These are phyloP conservation scores for Geranium rotundifolium DNA, from an alignment of 345 rosid species.

Conservation along the genomic window DNA sequence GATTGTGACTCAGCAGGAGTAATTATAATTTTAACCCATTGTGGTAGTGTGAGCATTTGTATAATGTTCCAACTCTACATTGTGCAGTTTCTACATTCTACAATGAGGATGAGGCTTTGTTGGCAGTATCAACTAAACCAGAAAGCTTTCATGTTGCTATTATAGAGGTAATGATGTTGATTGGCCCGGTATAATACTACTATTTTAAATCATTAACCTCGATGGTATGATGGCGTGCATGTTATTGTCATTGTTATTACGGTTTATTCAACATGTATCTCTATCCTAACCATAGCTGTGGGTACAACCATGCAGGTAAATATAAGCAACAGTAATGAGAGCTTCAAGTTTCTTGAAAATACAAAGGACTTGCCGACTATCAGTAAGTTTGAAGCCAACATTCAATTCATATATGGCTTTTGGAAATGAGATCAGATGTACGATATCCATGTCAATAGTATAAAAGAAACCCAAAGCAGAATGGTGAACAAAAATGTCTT, in stretches of 20 bases:
- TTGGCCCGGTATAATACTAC: background rate
- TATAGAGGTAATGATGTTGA: constrained; percentile 43
- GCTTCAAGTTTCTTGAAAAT: constrained; percentile 69
- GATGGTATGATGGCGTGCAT: background rate
- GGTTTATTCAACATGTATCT: constrained; percentile 1
- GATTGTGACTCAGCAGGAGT: background rate
- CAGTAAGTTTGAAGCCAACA: constrained; percentile 34
- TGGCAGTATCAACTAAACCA: constrained; percentile 41
- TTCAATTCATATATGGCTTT: background rate
- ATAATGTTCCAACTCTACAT: constrained; percentile 2
- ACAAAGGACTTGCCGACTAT: constrained; percentile 77
- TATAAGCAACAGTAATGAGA: constrained; percentile 26
- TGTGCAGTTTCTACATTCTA: constrained; percentile 60
- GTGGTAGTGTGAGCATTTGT: background rate
- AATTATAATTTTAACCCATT: no score
- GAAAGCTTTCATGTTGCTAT: constrained; percentile 82
- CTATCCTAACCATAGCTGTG: constrained; percentile 9
- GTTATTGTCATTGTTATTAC: background rate
- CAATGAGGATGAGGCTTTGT: constrained; percentile 66
- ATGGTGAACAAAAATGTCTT: no score
- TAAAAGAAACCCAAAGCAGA: no score
- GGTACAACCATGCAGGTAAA: constrained; percentile 30
- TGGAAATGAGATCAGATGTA: background rate
- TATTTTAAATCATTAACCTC: background rate
- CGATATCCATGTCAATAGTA: background rate